Percentiles rank a stretch among this genome's conserved stretches.
Conservation (phyloP, 2,329 filamentous ascomycete species). For the Sclerotinia glacialis region DNA sequence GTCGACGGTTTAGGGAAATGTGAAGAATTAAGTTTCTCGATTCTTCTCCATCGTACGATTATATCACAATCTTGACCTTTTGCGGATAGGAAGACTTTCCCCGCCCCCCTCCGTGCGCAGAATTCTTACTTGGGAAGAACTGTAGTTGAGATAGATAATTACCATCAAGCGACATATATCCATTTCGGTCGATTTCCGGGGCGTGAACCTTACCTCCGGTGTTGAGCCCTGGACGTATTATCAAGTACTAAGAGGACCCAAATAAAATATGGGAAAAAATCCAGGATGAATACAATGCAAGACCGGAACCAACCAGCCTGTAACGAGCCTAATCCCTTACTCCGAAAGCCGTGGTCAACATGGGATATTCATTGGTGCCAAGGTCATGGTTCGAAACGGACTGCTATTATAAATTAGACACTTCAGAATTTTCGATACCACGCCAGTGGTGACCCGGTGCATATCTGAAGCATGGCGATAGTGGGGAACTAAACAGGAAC, state of each 20-base stretch:
- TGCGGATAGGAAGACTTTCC: slow-evolving; percentile 13
- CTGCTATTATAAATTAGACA: not conserved
- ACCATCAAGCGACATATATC: not conserved
- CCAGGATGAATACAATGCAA: not conserved
- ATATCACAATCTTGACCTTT: slow-evolving; percentile 16
- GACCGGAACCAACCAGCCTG: not conserved
- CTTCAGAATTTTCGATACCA: slow-evolving; percentile 9
- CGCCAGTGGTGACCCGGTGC: not conserved
- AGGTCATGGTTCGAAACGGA: slow-evolving; percentile 22
- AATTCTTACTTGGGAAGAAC: not conserved
- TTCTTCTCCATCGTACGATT: slow-evolving; percentile 10
- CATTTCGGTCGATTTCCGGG: not conserved
- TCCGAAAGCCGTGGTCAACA: not conserved
- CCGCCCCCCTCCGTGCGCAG: not conserved
- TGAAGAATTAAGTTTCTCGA: slow-evolving; percentile 2
- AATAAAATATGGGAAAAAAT: not conserved
- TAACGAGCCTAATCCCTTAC: not conserved
- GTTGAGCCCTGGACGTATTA: not conserved
- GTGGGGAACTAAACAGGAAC: not conserved
- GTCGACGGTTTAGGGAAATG: not conserved
- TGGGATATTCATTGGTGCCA: slow-evolving; percentile 20
- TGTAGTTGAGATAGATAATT: not conserved
- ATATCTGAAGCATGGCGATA: slow-evolving; percentile 1
- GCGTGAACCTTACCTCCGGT: not conserved
- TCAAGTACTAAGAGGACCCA: not conserved